A percentile compares a stretch with the other conserved stretches of the same genome.
phyloP scores from a whole-genome alignment of 495 filamentous ascomycete genomes.

The Penicillium mononematosum region DNA sequence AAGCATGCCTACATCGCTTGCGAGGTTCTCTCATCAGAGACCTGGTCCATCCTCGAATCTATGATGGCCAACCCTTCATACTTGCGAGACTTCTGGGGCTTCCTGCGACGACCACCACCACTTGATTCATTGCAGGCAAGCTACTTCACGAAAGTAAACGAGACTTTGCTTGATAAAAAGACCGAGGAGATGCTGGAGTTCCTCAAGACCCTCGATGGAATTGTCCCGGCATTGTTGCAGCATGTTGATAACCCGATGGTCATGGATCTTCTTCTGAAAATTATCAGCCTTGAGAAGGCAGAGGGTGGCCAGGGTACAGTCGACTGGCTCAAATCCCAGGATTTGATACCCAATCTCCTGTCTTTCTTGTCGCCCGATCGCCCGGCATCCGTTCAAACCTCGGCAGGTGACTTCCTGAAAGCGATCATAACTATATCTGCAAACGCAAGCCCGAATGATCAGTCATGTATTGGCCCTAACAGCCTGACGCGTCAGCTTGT shows the following conservation, averaged over 20 bases:
- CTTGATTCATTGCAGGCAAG: constrained; percentile 91
- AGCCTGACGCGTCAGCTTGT: constrained; percentile 94
- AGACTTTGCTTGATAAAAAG: constrained; percentile 93
- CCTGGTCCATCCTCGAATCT: constrained; percentile 92
- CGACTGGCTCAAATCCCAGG: constrained; percentile 92
- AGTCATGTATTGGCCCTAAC: constrained; percentile 96
- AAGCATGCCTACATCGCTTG: constrained; percentile 90
- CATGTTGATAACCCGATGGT: constrained; percentile 98
- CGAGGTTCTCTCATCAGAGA: constrained; percentile 92
- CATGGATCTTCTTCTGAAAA: constrained; percentile 96
- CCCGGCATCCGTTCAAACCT: constrained; percentile 85
- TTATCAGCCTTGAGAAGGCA: constrained; percentile 92
- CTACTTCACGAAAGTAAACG: constrained; percentile 98
- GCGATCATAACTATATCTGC: constrained; percentile 98
- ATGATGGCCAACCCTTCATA: constrained; percentile 79
- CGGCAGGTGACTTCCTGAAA: constrained; percentile 96
- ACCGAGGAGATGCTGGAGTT: constrained; percentile 93
- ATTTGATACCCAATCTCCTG: constrained; percentile 84
- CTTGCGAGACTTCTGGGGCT: constrained; percentile 85
- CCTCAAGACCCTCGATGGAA: constrained; percentile 75
- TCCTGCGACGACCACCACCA: constrained; percentile 73
- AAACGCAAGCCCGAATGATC: constrained; percentile 96
- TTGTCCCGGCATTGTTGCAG: constrained; percentile 80
- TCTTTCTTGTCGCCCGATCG: constrained; percentile 83
- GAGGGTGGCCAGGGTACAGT: constrained; percentile 92